A percentile compares a stretch with the other conserved stretches of the same genome.
phyloP scores from a whole-genome alignment of 768 basidiomycete species.

The Candolleomyces eurysporus region DNA sequence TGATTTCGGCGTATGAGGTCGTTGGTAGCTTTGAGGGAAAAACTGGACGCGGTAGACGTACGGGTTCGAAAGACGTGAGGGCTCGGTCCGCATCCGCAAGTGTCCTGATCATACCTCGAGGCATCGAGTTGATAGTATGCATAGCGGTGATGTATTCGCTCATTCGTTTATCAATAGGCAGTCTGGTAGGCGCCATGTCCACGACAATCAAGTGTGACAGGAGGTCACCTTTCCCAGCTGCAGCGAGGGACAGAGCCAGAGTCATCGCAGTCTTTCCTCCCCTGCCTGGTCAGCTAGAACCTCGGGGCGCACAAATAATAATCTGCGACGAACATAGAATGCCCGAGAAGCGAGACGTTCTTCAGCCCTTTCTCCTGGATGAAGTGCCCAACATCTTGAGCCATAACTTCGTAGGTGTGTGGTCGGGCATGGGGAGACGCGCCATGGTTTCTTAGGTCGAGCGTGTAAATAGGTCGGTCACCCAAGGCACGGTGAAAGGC shows the following conservation, averaged over 20 bases:
- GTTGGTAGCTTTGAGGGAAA: not conserved
- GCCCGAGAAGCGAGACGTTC: constrained; percentile 78
- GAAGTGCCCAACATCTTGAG: constrained; percentile 71
- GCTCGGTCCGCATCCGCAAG: constrained; percentile 71
- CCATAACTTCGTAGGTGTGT: constrained; percentile 80
- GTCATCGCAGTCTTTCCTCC: constrained; percentile 85
- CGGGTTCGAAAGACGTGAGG: constrained; percentile 61
- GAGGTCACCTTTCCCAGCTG: constrained; percentile 30
- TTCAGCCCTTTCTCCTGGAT: constrained; percentile 51
- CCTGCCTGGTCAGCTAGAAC: constrained; percentile 39
- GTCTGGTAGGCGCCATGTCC: constrained; percentile 76
- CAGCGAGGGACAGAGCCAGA: constrained; percentile 47
- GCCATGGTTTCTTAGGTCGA: constrained; percentile 84
- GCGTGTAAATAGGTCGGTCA: not conserved
- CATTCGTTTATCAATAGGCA: constrained; percentile 62
- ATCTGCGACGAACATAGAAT: constrained; percentile 71
- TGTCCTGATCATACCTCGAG: constrained; percentile 43
- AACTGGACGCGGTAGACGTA: constrained; percentile 24
- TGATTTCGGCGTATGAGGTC: not conserved
- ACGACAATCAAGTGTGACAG: constrained; percentile 66
- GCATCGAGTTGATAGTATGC: constrained; percentile 63
- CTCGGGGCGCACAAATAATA: too few relatives aligned
- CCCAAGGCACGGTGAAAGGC: constrained; percentile 72
- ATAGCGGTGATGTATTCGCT: constrained; percentile 65
- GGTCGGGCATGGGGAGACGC: constrained; percentile 70